Conservation (phyloP, 192 early-diverging fungal species). For the Gigaspora rosea region DNA sequence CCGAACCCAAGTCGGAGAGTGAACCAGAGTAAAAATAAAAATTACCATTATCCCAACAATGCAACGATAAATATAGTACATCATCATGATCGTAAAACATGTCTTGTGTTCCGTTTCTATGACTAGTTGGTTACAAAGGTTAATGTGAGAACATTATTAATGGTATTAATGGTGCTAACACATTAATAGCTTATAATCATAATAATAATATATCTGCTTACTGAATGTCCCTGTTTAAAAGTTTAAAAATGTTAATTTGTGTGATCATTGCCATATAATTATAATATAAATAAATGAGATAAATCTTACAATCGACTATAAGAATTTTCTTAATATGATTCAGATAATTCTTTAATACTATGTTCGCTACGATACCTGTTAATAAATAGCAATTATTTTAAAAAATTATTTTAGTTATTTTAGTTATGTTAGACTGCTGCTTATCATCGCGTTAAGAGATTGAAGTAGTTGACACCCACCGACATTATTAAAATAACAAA, state of each 20-base stretch:
- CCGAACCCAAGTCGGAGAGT: conserved; percentile 46
- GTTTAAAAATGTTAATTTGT: too few relatives aligned
- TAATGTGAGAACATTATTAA: too few relatives aligned
- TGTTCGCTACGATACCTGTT: conserved; percentile 54
- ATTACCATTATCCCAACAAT: conserved; percentile 69
- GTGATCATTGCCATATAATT: conserved; percentile 35
- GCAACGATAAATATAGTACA: conserved; percentile 73
- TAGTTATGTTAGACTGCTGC: conserved; percentile 58
- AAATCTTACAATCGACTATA: conserved; percentile 74
- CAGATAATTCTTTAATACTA: conserved; percentile 40
- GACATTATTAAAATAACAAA: conserved; percentile 80
- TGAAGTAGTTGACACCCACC: conserved; percentile 28
- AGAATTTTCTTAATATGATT: conserved; percentile 59
- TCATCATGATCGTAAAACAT: conserved; percentile 71
- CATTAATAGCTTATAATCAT: too few relatives aligned
- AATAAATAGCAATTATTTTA: too few relatives aligned
- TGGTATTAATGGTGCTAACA: too few relatives aligned
- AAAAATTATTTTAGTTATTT: too few relatives aligned
- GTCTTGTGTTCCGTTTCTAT: conserved; percentile 61
- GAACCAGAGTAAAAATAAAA: too few relatives aligned
- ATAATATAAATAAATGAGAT: too few relatives aligned
- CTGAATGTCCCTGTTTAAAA: too few relatives aligned
- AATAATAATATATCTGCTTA: too few relatives aligned
- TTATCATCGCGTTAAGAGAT: conserved; percentile 26
- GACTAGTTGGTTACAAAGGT: too few relatives aligned